A percentile compares a stretch with the other conserved stretches of the same genome.
Conservation (phyloP, 2,329 filamentous ascomycete genomes). For the Beauveria pseudobassiana region DNA sequence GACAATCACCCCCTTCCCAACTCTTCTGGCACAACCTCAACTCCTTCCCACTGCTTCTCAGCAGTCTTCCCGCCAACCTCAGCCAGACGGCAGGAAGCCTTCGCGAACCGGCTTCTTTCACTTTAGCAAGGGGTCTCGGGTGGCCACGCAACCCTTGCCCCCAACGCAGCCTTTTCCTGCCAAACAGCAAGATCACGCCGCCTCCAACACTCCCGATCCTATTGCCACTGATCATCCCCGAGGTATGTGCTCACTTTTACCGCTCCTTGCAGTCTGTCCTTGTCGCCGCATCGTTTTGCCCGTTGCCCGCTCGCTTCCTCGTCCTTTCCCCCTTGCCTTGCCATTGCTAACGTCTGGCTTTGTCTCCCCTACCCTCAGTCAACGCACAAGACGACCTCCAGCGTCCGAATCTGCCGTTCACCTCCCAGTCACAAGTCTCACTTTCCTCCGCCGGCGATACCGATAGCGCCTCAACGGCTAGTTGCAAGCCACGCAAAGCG, state of each 20-base stretch:
- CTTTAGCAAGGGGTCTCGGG: constrained; percentile 40
- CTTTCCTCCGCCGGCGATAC: constrained; percentile 41
- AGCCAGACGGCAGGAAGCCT: constrained; percentile 33
- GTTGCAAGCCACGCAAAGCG: constrained; percentile 41
- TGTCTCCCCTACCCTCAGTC: constrained; percentile 26
- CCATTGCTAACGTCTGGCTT: neutral
- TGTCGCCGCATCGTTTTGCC: neutral
- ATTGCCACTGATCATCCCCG: constrained; percentile 13
- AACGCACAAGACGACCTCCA: constrained; percentile 3
- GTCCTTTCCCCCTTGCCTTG: neutral
- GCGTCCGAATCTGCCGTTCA: constrained; percentile 25
- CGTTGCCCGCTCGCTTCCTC: neutral
- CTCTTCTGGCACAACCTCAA: constrained; percentile 8
- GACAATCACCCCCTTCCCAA: constrained; percentile 7
- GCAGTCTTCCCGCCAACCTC: constrained; percentile 18
- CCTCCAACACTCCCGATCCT: neutral
- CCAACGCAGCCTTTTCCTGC: constrained; percentile 14
- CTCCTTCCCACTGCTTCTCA: constrained; percentile 17
- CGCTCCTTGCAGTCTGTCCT: neutral
- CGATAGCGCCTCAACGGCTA: constrained; percentile 30
- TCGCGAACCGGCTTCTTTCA: constrained; percentile 44
- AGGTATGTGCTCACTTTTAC: constrained; percentile 24
- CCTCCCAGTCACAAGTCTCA: constrained; percentile 46
- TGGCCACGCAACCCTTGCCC: constrained; percentile 26
- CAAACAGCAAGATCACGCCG: constrained; percentile 11